These are phyloP conservation scores for Powellomyces hirtus DNA, from an alignment of 192 early-diverging fungal species.

Conservation along the genomic window DNA sequence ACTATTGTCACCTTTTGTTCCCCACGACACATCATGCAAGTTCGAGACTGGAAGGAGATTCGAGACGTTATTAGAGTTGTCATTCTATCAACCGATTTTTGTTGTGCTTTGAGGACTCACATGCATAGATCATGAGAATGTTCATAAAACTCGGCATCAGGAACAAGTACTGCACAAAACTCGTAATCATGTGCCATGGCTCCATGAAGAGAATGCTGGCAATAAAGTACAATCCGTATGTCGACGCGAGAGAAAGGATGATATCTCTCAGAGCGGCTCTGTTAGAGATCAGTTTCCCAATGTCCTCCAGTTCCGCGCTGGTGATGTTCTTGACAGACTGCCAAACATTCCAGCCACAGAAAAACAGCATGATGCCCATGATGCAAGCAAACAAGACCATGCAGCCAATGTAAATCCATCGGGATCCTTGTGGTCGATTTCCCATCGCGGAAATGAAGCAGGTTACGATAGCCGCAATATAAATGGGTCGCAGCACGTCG, in stretches of 20 bases:
- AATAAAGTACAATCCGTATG: slow-evolving; percentile 80
- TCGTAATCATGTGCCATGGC: slow-evolving; percentile 90
- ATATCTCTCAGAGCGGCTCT: slow-evolving; percentile 69
- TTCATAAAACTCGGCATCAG: slow-evolving; percentile 86
- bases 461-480: slow-evolving; percentile 76
- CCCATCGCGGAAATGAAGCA: slow-evolving; percentile 89
- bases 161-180: slow-evolving; percentile 84
- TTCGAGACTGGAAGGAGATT: slow-evolving; percentile 66
- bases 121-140: slow-evolving; percentile 90
- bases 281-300: slow-evolving; percentile 12
- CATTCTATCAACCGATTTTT: no score
- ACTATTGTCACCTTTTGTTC: slow-evolving; percentile 86
- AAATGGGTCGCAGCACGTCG: slow-evolving; percentile 67
- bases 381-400: slow-evolving; percentile 84
- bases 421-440: slow-evolving; percentile 93
- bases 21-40: slow-evolving; percentile 95
- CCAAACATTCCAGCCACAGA: slow-evolving; percentile 60
- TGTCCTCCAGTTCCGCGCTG: slow-evolving; percentile 14
- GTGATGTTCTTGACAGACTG: not conserved
- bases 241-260: slow-evolving; percentile 74
- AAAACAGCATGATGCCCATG: slow-evolving; percentile 82
- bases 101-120: no score
- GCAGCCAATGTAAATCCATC: slow-evolving; percentile 67
- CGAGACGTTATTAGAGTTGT: no score
- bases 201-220: slow-evolving; percentile 80